Base-by-base conservation (phyloP, 2,329 filamentous ascomycete genomes). In the Ascochyta pisi region DNA sequence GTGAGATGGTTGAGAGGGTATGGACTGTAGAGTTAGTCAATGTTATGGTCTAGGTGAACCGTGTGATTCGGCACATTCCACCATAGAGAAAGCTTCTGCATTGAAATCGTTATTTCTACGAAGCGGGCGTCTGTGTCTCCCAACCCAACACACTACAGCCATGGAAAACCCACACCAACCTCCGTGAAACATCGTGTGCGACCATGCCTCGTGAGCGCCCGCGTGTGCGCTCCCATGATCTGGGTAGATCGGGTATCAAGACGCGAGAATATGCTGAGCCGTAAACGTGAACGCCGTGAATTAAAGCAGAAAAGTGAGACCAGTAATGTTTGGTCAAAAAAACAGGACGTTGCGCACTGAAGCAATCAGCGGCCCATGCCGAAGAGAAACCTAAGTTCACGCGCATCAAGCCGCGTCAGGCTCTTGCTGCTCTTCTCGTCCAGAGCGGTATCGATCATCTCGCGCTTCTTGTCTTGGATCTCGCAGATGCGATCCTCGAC, bases 401-500 rank as follows among this genome's bases (percentile, higher is more conserved):
- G 79, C 1, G 83, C 78, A 50, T 83, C 84, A 12, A 96, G 81
- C 37, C 90, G 82, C 7, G 86, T 85, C 47, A 96, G 80, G 56
- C 82, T 85, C 68, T 85, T 84, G 31, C 84, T 84, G 35, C 87
- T 89, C 24, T 84, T 84, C 75, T 96, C 91, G 66, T 95, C 90
- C 22, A 97, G 82, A 1, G 92, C 93, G 9, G 86, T 83, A 58
- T 91, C 87, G 34, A 96, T 91, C 34, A 96, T 79, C 39, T 84
- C 81, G 22, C 89, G 85, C 79, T 96, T 97, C 73, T 85, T 82
- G 47, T 93, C 85, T 71, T 96, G 92, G 15, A 96, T 78, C 23
- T 82, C 82, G 29, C 94, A 79, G 61, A 97, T 96, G 7, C 92
- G 86, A 69, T 96, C 92, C 74, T 97, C 93, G 1, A 97, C 90